Evolutionary conservation across 768 basidiomycete species (phyloP).

Genomic region (Tylopilus balloui): DNA sequence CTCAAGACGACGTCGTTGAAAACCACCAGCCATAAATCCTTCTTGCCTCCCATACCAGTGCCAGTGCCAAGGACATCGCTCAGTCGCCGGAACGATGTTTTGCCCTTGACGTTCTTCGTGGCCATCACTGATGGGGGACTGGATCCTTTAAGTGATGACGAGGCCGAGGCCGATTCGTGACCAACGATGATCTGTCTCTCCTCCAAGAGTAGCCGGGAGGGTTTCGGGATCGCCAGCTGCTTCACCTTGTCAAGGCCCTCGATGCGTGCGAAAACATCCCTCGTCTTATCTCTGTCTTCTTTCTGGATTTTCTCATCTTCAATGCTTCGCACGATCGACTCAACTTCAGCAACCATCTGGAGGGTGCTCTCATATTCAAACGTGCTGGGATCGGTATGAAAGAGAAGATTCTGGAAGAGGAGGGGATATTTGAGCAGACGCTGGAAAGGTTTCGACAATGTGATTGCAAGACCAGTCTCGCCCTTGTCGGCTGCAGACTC

Average conservation of each 20-base stretch:
- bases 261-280: constrained; percentile 93
- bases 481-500: constrained; percentile 77
- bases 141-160: constrained; percentile 25
- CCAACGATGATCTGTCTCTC: constrained; percentile 57
- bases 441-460: constrained; percentile 95
- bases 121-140: constrained; percentile 35
- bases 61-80: constrained; percentile 78
- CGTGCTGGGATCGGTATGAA: constrained; percentile 94
- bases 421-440: constrained; percentile 95
- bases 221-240: constrained; percentile 87
- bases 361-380: constrained; percentile 96
- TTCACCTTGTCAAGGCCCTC: constrained; percentile 94
- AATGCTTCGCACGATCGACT: constrained; percentile 91
- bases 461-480: constrained; percentile 92
- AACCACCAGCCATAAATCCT: constrained; percentile 90
- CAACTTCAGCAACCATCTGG: constrained; percentile 96
- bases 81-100: constrained; percentile 83
- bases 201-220: constrained; percentile 80
- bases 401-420: constrained; percentile 94
- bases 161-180: constrained; percentile 19
- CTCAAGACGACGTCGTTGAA: constrained; percentile 95
- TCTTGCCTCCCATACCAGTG: constrained; percentile 58
- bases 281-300: constrained; percentile 92
- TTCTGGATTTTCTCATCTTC: constrained; percentile 98
- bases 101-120: constrained; percentile 65